Evolutionary conservation across 2,329 filamentous ascomycete genomes (phyloP).

Genomic region (Periconia sp.): DNA sequence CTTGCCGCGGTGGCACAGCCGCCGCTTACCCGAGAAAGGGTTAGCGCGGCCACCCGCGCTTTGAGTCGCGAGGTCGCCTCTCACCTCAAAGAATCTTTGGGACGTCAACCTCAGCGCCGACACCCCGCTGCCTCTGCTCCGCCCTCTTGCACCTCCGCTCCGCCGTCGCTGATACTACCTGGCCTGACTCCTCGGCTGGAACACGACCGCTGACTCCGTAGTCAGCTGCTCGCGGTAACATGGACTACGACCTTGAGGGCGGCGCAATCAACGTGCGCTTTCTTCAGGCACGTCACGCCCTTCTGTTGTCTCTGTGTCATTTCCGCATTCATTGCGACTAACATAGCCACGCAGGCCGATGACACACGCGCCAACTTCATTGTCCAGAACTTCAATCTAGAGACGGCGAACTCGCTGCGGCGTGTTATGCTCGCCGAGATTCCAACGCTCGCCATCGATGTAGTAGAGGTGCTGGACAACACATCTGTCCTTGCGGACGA

Average conservation of each 20-base stretch:
- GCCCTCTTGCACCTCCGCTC: slow-evolving; percentile 15
- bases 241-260: slow-evolving; percentile 59
- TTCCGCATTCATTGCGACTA: slow-evolving; percentile 16
- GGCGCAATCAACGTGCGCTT: slow-evolving; percentile 50
- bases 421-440: slow-evolving; percentile 93
- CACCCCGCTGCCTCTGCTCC: slow-evolving; percentile 24
- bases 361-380: slow-evolving; percentile 86
- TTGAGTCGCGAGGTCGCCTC: slow-evolving; percentile 4
- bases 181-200: slow-evolving; percentile 12
- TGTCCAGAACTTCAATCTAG: slow-evolving; percentile 84
- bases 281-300: slow-evolving; percentile 40
- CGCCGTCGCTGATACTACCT: slow-evolving; percentile 24
- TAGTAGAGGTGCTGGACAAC: slow-evolving; percentile 91
- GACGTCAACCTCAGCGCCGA: slow-evolving; percentile 11
- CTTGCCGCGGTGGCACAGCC: slow-evolving; percentile 10
- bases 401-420: slow-evolving; percentile 91
- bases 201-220: slow-evolving; percentile 2
- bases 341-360: slow-evolving; percentile 69
- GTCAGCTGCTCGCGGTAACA: slow-evolving; percentile 31
- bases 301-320: slow-evolving; percentile 13
- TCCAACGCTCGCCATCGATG: slow-evolving; percentile 90
- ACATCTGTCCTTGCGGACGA: slow-evolving; percentile 96
- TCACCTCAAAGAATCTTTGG: slow-evolving; percentile 10
- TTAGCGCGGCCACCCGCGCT: slow-evolving; percentile 1
- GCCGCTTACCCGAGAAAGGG: not conserved